Base-by-base conservation (phyloP, 306 rosid genomes). In the Glycine tomentella region DNA sequence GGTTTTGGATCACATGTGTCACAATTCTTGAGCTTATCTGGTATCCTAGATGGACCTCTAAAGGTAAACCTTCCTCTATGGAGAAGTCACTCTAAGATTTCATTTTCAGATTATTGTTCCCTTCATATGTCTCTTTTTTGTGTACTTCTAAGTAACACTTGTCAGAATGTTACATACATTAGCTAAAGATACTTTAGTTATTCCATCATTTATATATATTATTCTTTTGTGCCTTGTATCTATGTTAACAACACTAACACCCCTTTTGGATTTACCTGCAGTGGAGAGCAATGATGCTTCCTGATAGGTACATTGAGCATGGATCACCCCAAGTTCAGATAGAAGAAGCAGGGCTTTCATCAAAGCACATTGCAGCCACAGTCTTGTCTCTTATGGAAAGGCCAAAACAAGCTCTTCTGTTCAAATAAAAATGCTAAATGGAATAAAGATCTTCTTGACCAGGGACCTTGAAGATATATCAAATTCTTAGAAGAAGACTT, bases 1-100 rank as follows among this genome's bases (percentile, higher is more conserved):
- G 98, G 97, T 58, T 95, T 95, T 82, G 98, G 97, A 50, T 95
- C 98, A 71, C 98, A 95, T 55, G 98, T 95, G 10, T 86, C 94
- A 58, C 92, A 95, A 20, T 91, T 81, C 89, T 84, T 92, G 78
- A 84, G 92, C 89, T 84, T 95, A 74, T 69, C 86, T n/a, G 94
- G 97, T 68, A 87, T 90, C 85, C 83, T 95, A 17, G 98, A 95
- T 80, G 94, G 94, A 70, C 87, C 87, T 58, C 86, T 92, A 25
- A 92, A 95, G 95, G 98, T 95, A 91, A 77, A 46, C 10, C 79
- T 40, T 67, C n/a, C n/a, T n/a, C 17, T 45, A 33, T 11, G 5
- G n/a, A 15, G 16, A 57, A 34, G 10, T 34, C 3, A 33, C 8
- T 38, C 46, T n/a, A n/a, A 11, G 40, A 50, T 49, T 69, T 71